Evolutionary conservation across 2,329 filamentous ascomycete species (phyloP), one percentile per base, ranked within the genome.

Genomic region (Colletotrichum agaves): DNA sequence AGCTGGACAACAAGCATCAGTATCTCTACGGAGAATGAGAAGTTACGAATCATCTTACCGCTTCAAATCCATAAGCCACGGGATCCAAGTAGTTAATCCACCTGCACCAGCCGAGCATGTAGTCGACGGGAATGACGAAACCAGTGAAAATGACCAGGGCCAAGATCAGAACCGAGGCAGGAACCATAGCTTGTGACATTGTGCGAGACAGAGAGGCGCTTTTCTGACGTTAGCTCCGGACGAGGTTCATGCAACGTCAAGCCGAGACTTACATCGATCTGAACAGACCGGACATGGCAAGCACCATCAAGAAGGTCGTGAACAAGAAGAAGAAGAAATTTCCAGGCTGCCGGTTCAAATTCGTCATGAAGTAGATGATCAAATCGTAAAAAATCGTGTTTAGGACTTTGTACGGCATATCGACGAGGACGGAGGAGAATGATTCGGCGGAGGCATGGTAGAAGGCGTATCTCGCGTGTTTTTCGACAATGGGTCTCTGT

Each of bases 341-440:
- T 10, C 83, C 85, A 2, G 87, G 79, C 62, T 84, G 82, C 52
- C 86, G 81, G 63, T 85, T 81, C 7, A 91, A 80, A 66, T 88
- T 85, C 1, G 87, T 85, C 86, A 91, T 86, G 75, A 91, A 91
- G 78, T 91, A 91, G 1, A 91, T 75, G 2, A 85, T 82, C 60
- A 89, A 55, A 72, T 90, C 90, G 81, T 89, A 90, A 6, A 81
- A 78, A 67, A 90, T 80, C 1, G 85, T 78, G 69, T 88, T 88
- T 8, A 67, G 5, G 12, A 72, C 78, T 77, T 73, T 83, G 76
- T 77, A 71, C 55, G 69, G 69, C 35, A 70, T 62, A 15, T 69
- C 69, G 11, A 65, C 60, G 21, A 70, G 52, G 2, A 65, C 50
- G 5, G 67, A 70, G 5, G 69, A 67, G 19, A 70, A 58, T 0